Evolutionary conservation across 192 early-diverging fungal species (phyloP).

Genomic region (Entophlyctis luteolus): DNA sequence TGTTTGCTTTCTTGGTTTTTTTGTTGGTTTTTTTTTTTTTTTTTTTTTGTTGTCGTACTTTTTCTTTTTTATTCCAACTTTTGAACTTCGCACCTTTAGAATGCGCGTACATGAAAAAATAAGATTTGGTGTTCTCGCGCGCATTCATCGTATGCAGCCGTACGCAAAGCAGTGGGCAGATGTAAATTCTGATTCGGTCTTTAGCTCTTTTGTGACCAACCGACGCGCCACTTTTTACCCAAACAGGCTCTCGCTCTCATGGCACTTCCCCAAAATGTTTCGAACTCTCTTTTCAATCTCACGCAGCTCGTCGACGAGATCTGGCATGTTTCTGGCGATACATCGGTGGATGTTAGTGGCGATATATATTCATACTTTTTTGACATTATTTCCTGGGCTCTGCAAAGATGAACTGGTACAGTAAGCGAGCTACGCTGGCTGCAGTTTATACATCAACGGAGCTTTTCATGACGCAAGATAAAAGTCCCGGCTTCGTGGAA

Average conservation of each 20-base stretch:
- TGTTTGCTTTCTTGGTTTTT: too few species aligned
- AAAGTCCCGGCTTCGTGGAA: slow-evolving; percentile 64
- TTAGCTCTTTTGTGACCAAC: not conserved
- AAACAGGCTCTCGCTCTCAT: slow-evolving; percentile 65
- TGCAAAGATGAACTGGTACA: slow-evolving; percentile 85
- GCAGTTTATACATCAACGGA: slow-evolving; percentile 86
- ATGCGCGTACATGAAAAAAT: slow-evolving; percentile 50
- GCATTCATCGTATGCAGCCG: slow-evolving; percentile 73
- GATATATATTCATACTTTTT: not conserved
- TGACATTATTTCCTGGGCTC: not conserved
- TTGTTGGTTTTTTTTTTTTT: too few species aligned
- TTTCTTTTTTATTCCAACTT: too few species aligned
- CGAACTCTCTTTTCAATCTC: slow-evolving; percentile 65
- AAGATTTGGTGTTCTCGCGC: slow-evolving; percentile 52
- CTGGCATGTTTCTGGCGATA: slow-evolving; percentile 84
- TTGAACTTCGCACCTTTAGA: too few species aligned
- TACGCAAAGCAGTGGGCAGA: slow-evolving; percentile 73
- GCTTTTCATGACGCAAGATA: slow-evolving; percentile 89
- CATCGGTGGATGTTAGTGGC: slow-evolving; percentile 64
- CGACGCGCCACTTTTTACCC: not conserved
- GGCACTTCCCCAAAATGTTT: slow-evolving; percentile 74
- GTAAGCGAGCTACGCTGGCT: slow-evolving; percentile 73
- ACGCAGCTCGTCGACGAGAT: slow-evolving; percentile 75
- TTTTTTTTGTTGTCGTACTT: too few species aligned
- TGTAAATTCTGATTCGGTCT: slow-evolving; percentile 29